Evolutionary conservation across 2,329 filamentous ascomycete genomes (phyloP), one percentile per base, ranked within the genome.

Genomic region (Annulohypoxylon truncatum): DNA sequence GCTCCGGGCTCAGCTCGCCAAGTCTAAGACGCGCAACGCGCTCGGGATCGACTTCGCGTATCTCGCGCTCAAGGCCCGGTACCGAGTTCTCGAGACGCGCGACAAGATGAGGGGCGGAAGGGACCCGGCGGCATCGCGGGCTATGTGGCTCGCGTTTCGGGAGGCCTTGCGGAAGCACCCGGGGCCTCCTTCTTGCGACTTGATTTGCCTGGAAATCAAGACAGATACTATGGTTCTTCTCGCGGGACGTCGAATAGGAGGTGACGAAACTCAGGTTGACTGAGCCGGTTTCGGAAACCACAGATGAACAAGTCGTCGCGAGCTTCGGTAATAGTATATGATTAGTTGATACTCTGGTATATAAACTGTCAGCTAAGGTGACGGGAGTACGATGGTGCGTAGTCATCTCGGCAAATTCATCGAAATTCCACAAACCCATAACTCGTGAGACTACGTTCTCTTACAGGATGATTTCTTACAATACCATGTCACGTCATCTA

Each of bases 121-220:
- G 3, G 28, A 44, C 12, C 51, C 40, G 7, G 29, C 40, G 15
- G 24, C 29, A 2, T 53, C 58, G 29, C 44, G 20, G 4, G 50
- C 33, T 1, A n/a, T 42, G 9, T 68, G 62, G 66, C 8, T 9
- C 13, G 57, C 53, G 18, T 66, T 68, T 40, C 54, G 46, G 10
- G 29, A 5, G 10, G 10, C 2, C 10, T 31, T 31, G 29, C 2
- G 8, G 8, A 31, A 31, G 8, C 10, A 31, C 29, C n/a, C 28
- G 44, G 9, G 31, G 40, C n/a, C 40, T 68, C 63, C 51, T 10
- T 57, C 47, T 6, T 35, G 58, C 1, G 50, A 31, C 7, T 26
- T n/a, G 15, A 53, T 55, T n/a, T n/a, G n/a, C n/a, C n/a, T n/a
- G n/a, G n/a, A n/a, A n/a, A n/a, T n/a, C 24, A 66, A 63, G 51